Percentiles rank a stretch among this genome's conserved stretches.
phyloP scores from a whole-genome alignment of 768 basidiomycete genomes.

The Polyporus arcularius region DNA sequence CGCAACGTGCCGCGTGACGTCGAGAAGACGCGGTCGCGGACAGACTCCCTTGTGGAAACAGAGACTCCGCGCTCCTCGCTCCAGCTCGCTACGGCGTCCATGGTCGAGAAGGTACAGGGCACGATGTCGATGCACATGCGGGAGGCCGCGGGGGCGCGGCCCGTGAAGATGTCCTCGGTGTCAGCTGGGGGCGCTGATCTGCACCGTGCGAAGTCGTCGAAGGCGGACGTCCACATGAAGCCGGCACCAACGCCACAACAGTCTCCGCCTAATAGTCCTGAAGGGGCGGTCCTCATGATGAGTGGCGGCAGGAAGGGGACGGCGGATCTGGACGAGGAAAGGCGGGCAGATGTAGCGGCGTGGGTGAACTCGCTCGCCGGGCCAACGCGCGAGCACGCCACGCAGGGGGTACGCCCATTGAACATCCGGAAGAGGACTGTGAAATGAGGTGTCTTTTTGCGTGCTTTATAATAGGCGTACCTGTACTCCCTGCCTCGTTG shows the following conservation, averaged over 20 bases:
- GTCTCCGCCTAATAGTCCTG: no score
- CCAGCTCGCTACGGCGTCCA: constrained; percentile 1
- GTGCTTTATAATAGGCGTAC: no score
- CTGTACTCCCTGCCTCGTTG: no score
- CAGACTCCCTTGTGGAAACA: neutral
- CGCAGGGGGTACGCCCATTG: no score
- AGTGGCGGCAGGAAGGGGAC: no score
- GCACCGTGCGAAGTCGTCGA: neutral
- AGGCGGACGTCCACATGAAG: neutral
- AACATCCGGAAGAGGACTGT: no score
- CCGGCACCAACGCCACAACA: neutral
- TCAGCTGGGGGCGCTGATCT: neutral
- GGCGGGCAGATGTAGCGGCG: no score
- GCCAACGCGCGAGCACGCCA: no score
- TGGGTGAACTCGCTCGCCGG: no score
- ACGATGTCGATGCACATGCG: neutral
- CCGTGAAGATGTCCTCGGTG: neutral
- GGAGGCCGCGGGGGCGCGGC: constrained; percentile 1
- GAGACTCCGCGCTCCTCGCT: neutral
- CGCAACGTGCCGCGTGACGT: constrained; percentile 7
- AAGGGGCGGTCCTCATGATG: no score
- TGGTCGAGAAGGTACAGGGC: constrained; percentile 2
- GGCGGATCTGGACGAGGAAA: no score
- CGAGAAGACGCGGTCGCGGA: neutral
- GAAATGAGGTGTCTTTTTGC: no score